These are phyloP conservation scores for Backusella westeae DNA, from an alignment of 192 early-diverging fungal genomes.

Conservation along the genomic window DNA sequence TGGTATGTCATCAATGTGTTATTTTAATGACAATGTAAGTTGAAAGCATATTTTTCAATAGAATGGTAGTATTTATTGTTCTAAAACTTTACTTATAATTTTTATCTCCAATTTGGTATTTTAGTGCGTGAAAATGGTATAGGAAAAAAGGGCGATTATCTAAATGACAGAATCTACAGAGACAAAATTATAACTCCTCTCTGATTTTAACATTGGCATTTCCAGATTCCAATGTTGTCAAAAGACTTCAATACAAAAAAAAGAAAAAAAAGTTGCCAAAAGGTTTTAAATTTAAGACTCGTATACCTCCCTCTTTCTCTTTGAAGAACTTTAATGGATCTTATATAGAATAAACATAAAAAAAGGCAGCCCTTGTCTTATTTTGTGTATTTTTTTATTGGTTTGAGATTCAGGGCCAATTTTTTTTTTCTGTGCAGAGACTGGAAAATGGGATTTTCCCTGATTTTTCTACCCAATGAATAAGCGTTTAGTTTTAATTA, in stretches of 20 bases:
- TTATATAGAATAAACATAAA: background rate
- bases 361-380: background rate
- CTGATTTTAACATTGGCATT: background rate
- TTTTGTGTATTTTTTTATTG: background rate
- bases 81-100: no score
- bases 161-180: background rate
- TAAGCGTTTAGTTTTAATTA: background rate
- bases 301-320: background rate
- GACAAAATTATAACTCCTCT: background rate
- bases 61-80: no score
- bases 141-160: no score
- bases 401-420: background rate
- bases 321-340: background rate
- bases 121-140: no score
- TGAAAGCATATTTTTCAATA: no score
- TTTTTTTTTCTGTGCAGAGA: background rate
- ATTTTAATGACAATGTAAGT: no score
- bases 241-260: background rate
- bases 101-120: background rate
- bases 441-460: background rate
- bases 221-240: background rate
- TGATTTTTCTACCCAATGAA: constrained; percentile 1
- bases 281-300: no score
- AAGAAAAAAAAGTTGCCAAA: no score
- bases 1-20: no score